Conservation (phyloP, 164 flowering plant genomes). For the Magnolia officinalis region DNA sequence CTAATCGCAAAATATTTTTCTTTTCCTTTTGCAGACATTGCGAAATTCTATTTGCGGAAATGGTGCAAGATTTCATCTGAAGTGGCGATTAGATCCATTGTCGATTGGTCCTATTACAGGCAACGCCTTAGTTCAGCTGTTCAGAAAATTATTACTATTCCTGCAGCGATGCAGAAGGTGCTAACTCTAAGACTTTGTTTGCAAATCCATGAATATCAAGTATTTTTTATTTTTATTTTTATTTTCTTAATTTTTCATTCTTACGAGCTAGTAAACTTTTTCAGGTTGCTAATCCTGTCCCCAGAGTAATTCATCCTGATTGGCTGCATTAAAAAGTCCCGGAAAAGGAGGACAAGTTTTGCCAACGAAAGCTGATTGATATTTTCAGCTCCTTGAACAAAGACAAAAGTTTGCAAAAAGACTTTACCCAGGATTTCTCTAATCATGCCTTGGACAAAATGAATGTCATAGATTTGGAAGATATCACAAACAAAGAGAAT, state of each 20-base stretch:
- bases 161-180: slow-evolving; percentile 99
- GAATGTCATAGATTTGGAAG: slow-evolving; percentile 68
- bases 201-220: background rate
- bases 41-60: slow-evolving; percentile 71
- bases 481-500: slow-evolving; percentile 40
- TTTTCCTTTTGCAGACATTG: slow-evolving; percentile 50
- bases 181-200: slow-evolving; percentile 4
- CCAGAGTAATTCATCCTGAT: slow-evolving; percentile 96
- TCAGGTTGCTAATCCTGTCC: slow-evolving; percentile 95
- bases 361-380: slow-evolving; percentile 80
- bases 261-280: slow-evolving; percentile 8
- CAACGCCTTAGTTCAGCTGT: slow-evolving; percentile 93
- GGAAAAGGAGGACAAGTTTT: slow-evolving; percentile 92
- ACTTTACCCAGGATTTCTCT: slow-evolving; percentile 10
- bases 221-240: background rate
- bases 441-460: slow-evolving; percentile 23
- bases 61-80: slow-evolving; percentile 97
- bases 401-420: slow-evolving; percentile 23
- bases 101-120: slow-evolving; percentile 99
- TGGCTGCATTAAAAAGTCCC: slow-evolving; percentile 97
- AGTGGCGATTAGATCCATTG: slow-evolving; percentile 75
- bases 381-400: slow-evolving; percentile 49
- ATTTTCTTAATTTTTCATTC: background rate
- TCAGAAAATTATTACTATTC: slow-evolving; percentile 95
- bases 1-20: slow-evolving; percentile 2